Evolutionary conservation across 768 basidiomycete species (phyloP).

Genomic region (Grammothele lineata): DNA sequence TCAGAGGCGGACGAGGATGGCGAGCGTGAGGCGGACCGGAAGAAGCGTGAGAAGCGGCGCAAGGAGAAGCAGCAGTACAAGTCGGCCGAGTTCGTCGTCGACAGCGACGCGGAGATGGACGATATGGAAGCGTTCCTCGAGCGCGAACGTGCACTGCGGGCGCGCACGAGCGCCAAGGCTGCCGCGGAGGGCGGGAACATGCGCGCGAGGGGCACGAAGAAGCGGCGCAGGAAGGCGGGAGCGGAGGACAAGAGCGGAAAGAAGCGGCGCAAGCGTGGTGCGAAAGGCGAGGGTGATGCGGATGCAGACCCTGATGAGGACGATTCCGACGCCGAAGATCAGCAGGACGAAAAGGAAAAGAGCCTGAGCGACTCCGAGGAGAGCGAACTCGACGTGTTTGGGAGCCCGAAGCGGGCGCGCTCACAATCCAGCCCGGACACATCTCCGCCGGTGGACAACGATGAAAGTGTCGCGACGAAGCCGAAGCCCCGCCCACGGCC

Average conservation of each 20-base stretch:
- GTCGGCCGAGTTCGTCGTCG: constrained; percentile 87
- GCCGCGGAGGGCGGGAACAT: constrained; percentile 47
- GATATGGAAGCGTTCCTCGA: constrained; percentile 81
- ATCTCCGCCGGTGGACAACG: constrained; percentile 8
- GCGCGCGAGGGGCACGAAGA: constrained; percentile 48
- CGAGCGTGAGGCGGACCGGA: constrained; percentile 31
- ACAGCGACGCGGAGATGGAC: constrained; percentile 81
- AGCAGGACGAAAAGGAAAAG: constrained; percentile 3
- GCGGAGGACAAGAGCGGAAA: constrained; percentile 28
- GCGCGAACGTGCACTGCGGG: constrained; percentile 61
- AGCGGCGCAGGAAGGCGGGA: constrained; percentile 47
- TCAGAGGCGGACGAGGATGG: constrained; percentile 39
- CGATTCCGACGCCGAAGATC: constrained; percentile 14
- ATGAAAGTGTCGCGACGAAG: constrained; percentile 10
- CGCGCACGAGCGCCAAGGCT: constrained; percentile 39
- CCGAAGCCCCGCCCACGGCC: constrained; percentile 37
- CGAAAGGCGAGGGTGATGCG: constrained; percentile 22
- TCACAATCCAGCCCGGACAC: constrained; percentile 14
- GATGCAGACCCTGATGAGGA: constrained; percentile 6
- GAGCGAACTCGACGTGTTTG: constrained; percentile 21
- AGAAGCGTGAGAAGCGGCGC: constrained; percentile 44
- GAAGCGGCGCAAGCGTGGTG: constrained; percentile 35
- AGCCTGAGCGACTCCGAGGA: constrained; percentile 23
- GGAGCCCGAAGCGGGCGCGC: constrained; percentile 13
- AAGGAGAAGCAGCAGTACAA: constrained; percentile 77